Percentiles rank a stretch among this genome's conserved stretches.
These are phyloP conservation scores for Leishmania amazonensis DNA, from an alignment of 208 protist species.

Conservation along the genomic window DNA sequence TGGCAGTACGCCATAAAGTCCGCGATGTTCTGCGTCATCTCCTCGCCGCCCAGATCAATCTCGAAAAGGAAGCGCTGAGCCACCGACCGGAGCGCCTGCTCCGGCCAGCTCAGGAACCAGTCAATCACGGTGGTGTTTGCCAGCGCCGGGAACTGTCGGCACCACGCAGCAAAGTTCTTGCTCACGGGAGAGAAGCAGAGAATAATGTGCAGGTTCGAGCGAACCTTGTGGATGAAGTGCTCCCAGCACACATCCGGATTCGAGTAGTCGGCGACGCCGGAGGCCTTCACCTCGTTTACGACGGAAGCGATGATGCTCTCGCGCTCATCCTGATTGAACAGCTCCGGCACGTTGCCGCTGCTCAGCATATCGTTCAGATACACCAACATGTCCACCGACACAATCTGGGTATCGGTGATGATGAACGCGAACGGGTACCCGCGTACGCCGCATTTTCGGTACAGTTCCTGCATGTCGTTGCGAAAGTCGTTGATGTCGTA, in stretches of 20 bases:
- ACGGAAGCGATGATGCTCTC: constrained; percentile 91
- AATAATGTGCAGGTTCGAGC: constrained; percentile 96
- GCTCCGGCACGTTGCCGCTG: constrained; percentile 96
- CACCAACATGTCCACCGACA: constrained; percentile 96
- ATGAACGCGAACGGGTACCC: constrained; percentile 96
- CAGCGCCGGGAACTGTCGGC: constrained; percentile 98
- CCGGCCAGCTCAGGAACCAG: constrained; percentile 99
- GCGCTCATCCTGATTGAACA: constrained; percentile 95
- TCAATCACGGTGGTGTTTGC: constrained; percentile 98
- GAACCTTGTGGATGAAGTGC: constrained; percentile 97
- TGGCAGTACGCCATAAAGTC: constrained; percentile 97
- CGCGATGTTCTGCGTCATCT: constrained; percentile 88
- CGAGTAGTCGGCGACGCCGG: constrained; percentile 89
- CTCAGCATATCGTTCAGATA: constrained; percentile 98
- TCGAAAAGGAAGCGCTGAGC: constrained; percentile 93
- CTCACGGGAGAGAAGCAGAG: constrained; percentile 98
- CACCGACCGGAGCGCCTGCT: constrained; percentile 97
- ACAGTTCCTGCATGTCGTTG: constrained; percentile 96
- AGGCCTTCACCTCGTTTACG: constrained; percentile 92
- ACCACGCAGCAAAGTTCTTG: constrained; percentile 97
- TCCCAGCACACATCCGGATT: constrained; percentile 95
- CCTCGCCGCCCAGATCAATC: constrained; percentile 89
- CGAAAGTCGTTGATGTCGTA: constrained; percentile 98
- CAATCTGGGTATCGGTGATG: constrained; percentile 98
- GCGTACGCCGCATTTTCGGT: constrained; percentile 95